Conservation (phyloP, 1,139 yeast genomes). For the Suhomyces bokatorum region DNA sequence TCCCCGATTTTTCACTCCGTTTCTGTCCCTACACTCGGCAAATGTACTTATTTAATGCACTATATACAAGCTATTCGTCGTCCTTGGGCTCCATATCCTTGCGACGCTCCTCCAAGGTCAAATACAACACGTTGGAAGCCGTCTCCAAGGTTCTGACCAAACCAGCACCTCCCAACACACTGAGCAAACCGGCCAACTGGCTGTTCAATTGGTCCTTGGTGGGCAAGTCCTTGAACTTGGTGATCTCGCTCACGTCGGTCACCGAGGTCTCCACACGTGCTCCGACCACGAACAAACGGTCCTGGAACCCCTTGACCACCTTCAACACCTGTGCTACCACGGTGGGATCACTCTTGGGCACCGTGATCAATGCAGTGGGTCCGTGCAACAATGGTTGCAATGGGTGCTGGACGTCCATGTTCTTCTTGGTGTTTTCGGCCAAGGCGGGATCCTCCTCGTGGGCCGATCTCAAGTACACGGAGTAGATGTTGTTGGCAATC, state of each 20-base stretch:
- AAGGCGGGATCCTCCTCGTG: slow-evolving; percentile 76
- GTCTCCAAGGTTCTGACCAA: slow-evolving; percentile 78
- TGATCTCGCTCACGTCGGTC: slow-evolving; percentile 54
- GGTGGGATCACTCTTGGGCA: slow-evolving; percentile 70
- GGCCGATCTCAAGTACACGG: slow-evolving; percentile 73
- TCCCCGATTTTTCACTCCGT: neutral
- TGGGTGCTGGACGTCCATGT: slow-evolving; percentile 57
- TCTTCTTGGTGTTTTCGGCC: slow-evolving; percentile 48
- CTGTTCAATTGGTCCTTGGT: slow-evolving; percentile 69
- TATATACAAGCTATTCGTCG: slow-evolving; percentile 7
- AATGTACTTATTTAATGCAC: slow-evolving; percentile 1
- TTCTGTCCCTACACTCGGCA: neutral
- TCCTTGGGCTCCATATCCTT: slow-evolving; percentile 40
- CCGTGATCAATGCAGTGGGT: slow-evolving; percentile 80
- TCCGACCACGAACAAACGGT: slow-evolving; percentile 77
- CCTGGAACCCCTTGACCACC: slow-evolving; percentile 62
- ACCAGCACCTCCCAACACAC: slow-evolving; percentile 85
- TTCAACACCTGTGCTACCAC: slow-evolving; percentile 62
- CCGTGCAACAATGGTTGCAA: slow-evolving; percentile 70
- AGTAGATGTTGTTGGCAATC: slow-evolving; percentile 66
- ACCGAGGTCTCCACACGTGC: slow-evolving; percentile 71
- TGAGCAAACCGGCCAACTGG: slow-evolving; percentile 82
- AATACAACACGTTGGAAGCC: slow-evolving; percentile 62
- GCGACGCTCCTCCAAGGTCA: slow-evolving; percentile 67
- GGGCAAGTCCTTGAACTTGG: slow-evolving; percentile 72